Percentiles rank a stretch among this genome's conserved stretches.
phyloP scores from a whole-genome alignment of 2,329 filamentous ascomycete genomes.

The Fusarium poae region DNA sequence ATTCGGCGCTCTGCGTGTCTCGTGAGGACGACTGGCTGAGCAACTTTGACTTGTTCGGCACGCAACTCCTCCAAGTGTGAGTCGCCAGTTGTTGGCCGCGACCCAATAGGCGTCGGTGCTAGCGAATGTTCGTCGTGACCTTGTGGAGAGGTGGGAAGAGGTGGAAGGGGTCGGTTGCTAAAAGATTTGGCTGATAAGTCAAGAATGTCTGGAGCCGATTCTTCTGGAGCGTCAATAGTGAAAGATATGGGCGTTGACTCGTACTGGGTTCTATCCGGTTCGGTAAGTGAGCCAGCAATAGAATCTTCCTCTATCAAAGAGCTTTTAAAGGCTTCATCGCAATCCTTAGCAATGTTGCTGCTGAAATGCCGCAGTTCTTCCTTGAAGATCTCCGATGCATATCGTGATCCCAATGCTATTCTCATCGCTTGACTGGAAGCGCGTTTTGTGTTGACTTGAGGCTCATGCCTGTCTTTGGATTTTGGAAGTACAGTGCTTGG shows the following conservation, averaged over 20 bases:
- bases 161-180: constrained; percentile 65
- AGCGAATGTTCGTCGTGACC: constrained; percentile 32
- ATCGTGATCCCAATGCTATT: constrained; percentile 35
- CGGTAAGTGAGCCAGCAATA: constrained; percentile 52
- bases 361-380: constrained; percentile 89
- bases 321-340: constrained; percentile 91
- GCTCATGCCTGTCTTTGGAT: constrained; percentile 34
- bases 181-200: constrained; percentile 55
- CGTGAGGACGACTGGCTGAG: constrained; percentile 51
- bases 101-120: constrained; percentile 37
- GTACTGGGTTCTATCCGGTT: constrained; percentile 50
- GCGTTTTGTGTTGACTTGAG: constrained; percentile 19
- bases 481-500: constrained; percentile 47
- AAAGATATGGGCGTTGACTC: constrained; percentile 60
- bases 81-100: constrained; percentile 47
- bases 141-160: constrained; percentile 56
- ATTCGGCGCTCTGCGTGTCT: constrained; percentile 60
- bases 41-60: constrained; percentile 49
- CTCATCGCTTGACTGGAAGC: constrained; percentile 19
- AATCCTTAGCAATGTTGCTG: constrained; percentile 86
- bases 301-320: constrained; percentile 61
- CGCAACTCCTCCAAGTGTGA: constrained; percentile 42
- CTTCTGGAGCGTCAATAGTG: constrained; percentile 53
- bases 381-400: constrained; percentile 61
- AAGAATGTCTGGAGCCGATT: constrained; percentile 25